Evolutionary conservation across 2,329 filamentous ascomycete genomes (phyloP).

Genomic region (Colletotrichum kahawae): DNA sequence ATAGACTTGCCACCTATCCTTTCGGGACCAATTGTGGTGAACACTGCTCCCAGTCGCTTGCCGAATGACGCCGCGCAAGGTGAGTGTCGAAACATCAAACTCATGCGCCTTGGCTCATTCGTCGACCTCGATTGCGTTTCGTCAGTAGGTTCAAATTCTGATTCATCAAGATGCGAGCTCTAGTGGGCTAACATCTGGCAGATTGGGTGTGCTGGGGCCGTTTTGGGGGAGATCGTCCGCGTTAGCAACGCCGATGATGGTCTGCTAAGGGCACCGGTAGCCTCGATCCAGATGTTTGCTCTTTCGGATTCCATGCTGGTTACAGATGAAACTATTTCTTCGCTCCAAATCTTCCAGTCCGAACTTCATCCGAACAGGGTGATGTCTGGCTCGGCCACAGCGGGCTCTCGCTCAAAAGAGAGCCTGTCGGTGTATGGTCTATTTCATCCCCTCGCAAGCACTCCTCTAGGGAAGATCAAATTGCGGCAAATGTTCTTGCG

Average conservation of each 20-base stretch:
- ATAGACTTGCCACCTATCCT: constrained; percentile 57
- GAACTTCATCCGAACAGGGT: constrained; percentile 85
- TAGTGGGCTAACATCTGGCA: constrained; percentile 27
- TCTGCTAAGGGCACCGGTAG: background rate
- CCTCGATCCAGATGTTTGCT: constrained; percentile 73
- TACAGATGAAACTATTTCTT: constrained; percentile 78
- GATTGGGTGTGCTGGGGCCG: constrained; percentile 85
- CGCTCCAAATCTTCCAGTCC: constrained; percentile 83
- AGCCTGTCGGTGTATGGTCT: constrained; percentile 84
- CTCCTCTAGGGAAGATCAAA: constrained; percentile 76
- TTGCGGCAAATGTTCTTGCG: constrained; percentile 84
- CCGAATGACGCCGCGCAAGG: constrained; percentile 26
- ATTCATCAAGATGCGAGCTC: background rate
- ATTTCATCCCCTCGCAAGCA: constrained; percentile 76
- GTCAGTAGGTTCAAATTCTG: constrained; percentile 55
- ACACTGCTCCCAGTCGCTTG: background rate
- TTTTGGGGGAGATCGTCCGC: constrained; percentile 82
- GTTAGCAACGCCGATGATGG: background rate
- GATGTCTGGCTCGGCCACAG: constrained; percentile 61
- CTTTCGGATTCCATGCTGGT: constrained; percentile 74
- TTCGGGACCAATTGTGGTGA: background rate
- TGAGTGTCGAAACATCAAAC: constrained; percentile 60
- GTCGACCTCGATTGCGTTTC: constrained; percentile 77
- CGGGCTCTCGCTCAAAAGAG: constrained; percentile 73
- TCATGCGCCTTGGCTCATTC: constrained; percentile 71